These are phyloP conservation scores for Juglanconis oblonga DNA, from an alignment of 2,329 filamentous ascomycete species.

Conservation along the genomic window DNA sequence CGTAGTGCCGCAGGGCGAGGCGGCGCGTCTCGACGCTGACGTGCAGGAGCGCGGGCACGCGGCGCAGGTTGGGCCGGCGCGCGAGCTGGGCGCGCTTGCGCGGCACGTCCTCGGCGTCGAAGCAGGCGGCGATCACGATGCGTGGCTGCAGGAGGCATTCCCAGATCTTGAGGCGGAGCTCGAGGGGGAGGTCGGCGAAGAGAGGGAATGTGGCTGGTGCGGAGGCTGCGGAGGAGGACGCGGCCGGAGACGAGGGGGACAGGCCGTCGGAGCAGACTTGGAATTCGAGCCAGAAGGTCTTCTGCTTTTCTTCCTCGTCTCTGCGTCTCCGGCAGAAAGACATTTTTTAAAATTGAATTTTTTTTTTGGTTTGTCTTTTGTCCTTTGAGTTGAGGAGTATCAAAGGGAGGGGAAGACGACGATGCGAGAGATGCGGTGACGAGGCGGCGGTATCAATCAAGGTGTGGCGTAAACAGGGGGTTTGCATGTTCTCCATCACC, in stretches of 20 bases:
- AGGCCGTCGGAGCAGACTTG: slow-evolving; percentile 37
- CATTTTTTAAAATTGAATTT: background rate
- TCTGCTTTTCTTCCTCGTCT: slow-evolving; percentile 5
- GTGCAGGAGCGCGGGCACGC: slow-evolving; percentile 41
- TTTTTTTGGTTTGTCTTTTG: too few relatives aligned
- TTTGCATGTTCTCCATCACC: background rate
- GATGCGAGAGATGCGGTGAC: background rate
- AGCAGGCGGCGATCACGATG: slow-evolving; percentile 41
- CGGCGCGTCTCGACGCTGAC: slow-evolving; percentile 41
- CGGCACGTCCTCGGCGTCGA: slow-evolving; percentile 29
- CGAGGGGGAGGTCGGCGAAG: slow-evolving; percentile 41
- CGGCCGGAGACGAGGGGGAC: background rate
- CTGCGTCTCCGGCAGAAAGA: slow-evolving; percentile 2
- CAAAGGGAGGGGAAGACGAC: background rate
- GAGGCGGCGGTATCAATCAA: background rate
- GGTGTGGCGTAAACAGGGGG: background rate
- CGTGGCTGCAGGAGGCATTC: slow-evolving; percentile 41
- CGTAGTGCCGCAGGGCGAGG: slow-evolving; percentile 42
- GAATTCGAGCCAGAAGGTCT: slow-evolving; percentile 44
- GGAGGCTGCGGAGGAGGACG: background rate
- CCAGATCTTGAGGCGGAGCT: slow-evolving; percentile 50
- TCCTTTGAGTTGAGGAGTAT: background rate
- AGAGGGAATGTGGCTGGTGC: slow-evolving; percentile 26
- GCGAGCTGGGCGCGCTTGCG: slow-evolving; percentile 24
- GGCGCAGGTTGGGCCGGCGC: slow-evolving; percentile 15